phyloP scores from a whole-genome alignment of 73 alveolate species.

The Paramecium octaurelia region DNA sequence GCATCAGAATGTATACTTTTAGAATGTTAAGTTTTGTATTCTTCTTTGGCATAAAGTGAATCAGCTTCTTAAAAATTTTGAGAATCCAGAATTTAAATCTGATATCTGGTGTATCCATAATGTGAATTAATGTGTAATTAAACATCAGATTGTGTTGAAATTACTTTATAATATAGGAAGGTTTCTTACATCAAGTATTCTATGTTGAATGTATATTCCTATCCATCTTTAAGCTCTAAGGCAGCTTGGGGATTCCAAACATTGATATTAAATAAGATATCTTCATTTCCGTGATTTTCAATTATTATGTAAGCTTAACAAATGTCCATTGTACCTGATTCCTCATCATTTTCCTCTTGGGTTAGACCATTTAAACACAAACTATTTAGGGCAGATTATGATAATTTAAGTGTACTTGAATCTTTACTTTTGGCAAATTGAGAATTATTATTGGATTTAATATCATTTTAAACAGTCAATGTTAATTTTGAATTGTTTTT shows the following conservation, averaged over 20 bases:
- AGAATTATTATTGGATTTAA: not conserved
- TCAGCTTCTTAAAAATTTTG: not conserved
- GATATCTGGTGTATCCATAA: constrained; percentile 7
- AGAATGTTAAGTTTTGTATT: not conserved
- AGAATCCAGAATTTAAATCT: not conserved
- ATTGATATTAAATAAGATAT: not conserved
- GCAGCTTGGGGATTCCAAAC: not conserved
- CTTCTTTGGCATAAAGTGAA: not conserved
- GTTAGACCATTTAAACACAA: not conserved
- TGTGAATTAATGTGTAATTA: not conserved
- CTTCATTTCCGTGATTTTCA: not conserved
- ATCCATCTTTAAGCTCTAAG: constrained; percentile 10
- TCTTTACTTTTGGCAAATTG: not conserved
- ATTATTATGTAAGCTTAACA: not conserved
- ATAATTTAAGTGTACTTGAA: not conserved
- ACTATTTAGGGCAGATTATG: not conserved
- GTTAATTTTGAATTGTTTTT: not conserved
- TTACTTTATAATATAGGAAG: not conserved
- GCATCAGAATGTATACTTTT: not conserved
- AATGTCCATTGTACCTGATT: not conserved
- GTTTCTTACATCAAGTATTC: not conserved
- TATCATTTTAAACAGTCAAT: not conserved
- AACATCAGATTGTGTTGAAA: not conserved
- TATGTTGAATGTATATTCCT: not conserved
- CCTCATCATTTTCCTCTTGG: not conserved